A percentile compares a stretch with the other conserved stretches of the same genome.
Conservation (phyloP, 1,284 basidiomycete species). For the Sporisorium reilianum region DNA sequence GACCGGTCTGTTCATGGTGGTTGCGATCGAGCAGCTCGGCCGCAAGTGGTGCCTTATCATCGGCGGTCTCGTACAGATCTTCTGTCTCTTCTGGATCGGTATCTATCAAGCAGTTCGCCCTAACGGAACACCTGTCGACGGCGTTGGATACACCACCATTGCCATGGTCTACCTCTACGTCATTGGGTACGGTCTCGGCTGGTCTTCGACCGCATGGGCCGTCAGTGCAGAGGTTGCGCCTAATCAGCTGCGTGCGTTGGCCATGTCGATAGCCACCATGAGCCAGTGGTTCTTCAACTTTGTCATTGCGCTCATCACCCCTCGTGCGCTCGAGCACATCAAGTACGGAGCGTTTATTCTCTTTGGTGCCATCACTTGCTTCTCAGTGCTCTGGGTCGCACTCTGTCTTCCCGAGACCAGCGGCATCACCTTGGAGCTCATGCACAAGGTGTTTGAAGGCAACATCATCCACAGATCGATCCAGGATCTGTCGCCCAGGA, state of each 20-base stretch:
- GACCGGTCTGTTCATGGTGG: conserved; percentile 39
- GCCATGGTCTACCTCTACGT: conserved; percentile 52
- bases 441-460: conserved; percentile 59
- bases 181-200: conserved; percentile 40
- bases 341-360: conserved; percentile 64
- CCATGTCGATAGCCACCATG: conserved; percentile 58
- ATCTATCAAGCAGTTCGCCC: conserved; percentile 51
- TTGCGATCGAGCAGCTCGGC: conserved; percentile 52
- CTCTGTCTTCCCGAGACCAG: conserved; percentile 63
- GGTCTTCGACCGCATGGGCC: conserved; percentile 53
- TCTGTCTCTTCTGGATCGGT: conserved; percentile 45
- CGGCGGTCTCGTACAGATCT: conserved; percentile 45
- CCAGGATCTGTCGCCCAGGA: conserved; percentile 52
- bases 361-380: conserved; percentile 54
- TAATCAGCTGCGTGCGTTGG: conserved; percentile 66
- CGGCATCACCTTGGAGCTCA: conserved; percentile 64
- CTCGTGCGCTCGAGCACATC: conserved; percentile 60
- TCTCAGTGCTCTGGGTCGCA: conserved; percentile 61
- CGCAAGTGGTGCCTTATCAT: conserved; percentile 52
- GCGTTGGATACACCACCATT: conserved; percentile 41
- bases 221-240: conserved; percentile 65
- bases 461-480: conserved; percentile 59
- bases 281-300: conserved; percentile 64
- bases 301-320: conserved; percentile 63
- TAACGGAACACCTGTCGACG: conserved; percentile 32